phyloP scores from a whole-genome alignment of 805 yeast genomes.

The Teunomyces barrocoloradensis region DNA sequence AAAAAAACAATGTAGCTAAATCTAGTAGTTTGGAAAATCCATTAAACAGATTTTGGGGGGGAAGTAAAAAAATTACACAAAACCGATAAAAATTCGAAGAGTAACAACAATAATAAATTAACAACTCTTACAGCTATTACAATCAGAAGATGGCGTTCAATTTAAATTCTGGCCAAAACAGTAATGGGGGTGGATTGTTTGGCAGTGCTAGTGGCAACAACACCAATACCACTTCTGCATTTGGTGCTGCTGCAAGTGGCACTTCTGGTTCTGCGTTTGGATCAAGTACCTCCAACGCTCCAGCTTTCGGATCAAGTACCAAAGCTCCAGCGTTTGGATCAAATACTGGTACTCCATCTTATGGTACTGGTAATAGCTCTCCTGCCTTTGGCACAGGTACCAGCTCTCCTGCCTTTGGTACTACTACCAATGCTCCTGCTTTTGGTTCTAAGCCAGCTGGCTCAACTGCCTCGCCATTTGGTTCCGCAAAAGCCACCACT shows the following conservation, averaged over 20 bases:
- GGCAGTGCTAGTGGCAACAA: conserved; percentile 2
- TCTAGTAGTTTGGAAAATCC: not conserved
- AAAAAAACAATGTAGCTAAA: too few species aligned
- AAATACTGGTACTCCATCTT: not conserved
- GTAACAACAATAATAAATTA: not conserved
- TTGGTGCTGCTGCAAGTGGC: not conserved
- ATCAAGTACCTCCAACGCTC: not conserved
- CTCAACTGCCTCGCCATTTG: not conserved
- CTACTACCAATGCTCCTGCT: not conserved
- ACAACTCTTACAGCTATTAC: not conserved
- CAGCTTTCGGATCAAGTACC: not conserved
- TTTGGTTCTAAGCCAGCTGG: not conserved
- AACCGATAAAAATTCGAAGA: not conserved
- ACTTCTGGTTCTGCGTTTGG: not conserved
- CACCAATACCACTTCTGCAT: not conserved
- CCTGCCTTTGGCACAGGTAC: not conserved
- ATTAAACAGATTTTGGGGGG: not conserved
- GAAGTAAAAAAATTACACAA: not conserved
- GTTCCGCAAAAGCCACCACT: not conserved
- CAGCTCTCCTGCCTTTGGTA: not conserved
- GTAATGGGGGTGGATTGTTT: conserved; percentile 6
- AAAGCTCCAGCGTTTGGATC: not conserved
- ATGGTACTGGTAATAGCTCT: not conserved
- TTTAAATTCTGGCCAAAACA: not conserved
- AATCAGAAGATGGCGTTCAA: not conserved